Base-by-base conservation (phyloP, 805 yeast genomes). In the Kodamaea kaohsiungensis region DNA sequence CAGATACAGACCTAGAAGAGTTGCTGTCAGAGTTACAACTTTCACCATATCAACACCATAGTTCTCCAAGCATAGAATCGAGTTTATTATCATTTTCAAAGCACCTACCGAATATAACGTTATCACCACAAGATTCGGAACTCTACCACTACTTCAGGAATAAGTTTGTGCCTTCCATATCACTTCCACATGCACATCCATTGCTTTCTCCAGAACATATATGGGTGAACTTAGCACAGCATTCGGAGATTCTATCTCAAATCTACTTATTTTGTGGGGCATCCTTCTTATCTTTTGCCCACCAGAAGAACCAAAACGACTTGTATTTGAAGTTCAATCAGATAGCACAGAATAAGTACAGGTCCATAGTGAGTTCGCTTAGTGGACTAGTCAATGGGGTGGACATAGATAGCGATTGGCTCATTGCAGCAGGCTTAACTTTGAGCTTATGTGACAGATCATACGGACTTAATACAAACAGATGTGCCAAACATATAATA, bases 201-300 rank as follows among this genome's bases (percentile, higher is more conserved):
- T 35, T 53, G 27, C 57, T 61, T 25, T 46, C 60, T 5, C 64
- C 64, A 1, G 56, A 46, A 2, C 55, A 56, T 19, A 43, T 59
- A 2, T 61, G 60, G 58, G 58, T 59, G 38, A 91, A 89, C 63
- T 59, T 91, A 19, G 75, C 68, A 0, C 77, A 80, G 56, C 97
- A 95, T 66, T 65, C 81, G 0, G 65, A 58, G 3, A 80, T 88
- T 18, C 79, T 97, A 55, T 49, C 57, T 0, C 65, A 73, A 1
- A 77, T 91, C 13, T 59, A 55, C 52, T 48, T 49, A 38, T 59
- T 55, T 16, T 61, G 64, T 33, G 64, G 62, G 5, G 60, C 62
- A 6, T 52, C 58, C 3, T 49, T 46, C 15, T 48, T 55, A 7
- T 54, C 60, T 2, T 57, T 52, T 33, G 30, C 67, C 7, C 59